Percentiles rank a stretch among this genome's conserved stretches.
These are phyloP conservation scores for Hygrophorus pudorinus DNA, from an alignment of 768 basidiomycete genomes.

Conservation along the genomic window DNA sequence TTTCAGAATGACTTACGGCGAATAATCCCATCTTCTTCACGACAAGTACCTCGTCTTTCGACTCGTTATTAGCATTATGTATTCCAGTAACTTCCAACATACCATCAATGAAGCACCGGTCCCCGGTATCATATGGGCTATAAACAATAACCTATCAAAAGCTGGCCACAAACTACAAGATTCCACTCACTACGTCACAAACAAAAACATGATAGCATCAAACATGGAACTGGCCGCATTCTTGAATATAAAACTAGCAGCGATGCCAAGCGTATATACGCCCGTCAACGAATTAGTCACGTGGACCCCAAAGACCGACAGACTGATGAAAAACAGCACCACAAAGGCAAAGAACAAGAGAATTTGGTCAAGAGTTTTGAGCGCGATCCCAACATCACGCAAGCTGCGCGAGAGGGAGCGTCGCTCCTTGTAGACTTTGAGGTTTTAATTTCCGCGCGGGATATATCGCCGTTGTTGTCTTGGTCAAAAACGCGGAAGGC, in stretches of 20 bases:
- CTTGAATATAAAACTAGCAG: conserved; percentile 76
- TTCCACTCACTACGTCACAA: conserved; percentile 64
- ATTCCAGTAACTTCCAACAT: conserved; percentile 9
- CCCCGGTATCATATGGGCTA: conserved; percentile 75
- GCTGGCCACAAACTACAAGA: background rate
- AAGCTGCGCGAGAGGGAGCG: too few species aligned
- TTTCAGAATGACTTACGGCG: conserved; percentile 33
- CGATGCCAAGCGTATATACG: conserved; percentile 56
- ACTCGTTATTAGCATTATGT: background rate
- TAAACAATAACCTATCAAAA: conserved; percentile 5
- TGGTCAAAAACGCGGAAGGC: too few species aligned
- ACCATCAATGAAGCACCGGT: conserved; percentile 70
- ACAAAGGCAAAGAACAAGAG: too few species aligned
- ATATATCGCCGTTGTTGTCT: too few species aligned
- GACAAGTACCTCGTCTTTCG: conserved; percentile 51
- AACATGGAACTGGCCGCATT: conserved; percentile 61
- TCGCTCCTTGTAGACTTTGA: too few species aligned
- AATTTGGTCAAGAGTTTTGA: too few species aligned
- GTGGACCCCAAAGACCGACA: too few species aligned
- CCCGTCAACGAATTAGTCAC: too few species aligned
- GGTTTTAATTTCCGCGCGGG: too few species aligned
- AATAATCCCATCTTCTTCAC: conserved; percentile 79
- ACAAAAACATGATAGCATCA: conserved; percentile 74
- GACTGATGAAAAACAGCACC: too few species aligned
- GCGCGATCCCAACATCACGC: too few species aligned